Evolutionary conservation across 176 grass and related monocot species (phyloP).

Genomic region (Aegilops sharonensis): DNA sequence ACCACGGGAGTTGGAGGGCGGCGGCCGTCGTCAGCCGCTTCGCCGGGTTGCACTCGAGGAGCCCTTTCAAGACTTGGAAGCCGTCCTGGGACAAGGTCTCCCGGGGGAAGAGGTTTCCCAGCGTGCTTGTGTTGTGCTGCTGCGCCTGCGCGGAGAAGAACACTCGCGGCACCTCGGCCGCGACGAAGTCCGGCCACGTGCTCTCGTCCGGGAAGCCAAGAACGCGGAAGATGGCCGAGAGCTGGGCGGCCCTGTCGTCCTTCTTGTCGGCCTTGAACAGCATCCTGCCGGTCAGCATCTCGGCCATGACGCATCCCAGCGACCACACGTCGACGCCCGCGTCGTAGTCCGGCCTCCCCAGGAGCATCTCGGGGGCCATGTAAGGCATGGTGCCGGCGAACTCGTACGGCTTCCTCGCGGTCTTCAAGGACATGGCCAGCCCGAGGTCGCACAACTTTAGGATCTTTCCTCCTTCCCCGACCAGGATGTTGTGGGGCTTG

Average conservation of each 20-base stretch:
- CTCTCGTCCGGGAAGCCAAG: background rate
- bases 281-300: background rate
- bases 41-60: background rate
- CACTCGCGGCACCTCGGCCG: background rate
- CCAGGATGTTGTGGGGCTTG: background rate
- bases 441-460: background rate
- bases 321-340: background rate
- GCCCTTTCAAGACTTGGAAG: background rate
- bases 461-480: background rate
- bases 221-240: background rate
- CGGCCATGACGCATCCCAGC: background rate
- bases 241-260: background rate
- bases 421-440: background rate
- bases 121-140: background rate
- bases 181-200: background rate
- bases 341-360: background rate
- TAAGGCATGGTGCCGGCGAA: background rate
- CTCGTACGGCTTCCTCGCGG: background rate
- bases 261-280: background rate
- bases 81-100: background rate
- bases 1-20: background rate
- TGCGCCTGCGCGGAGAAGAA: too few species aligned
- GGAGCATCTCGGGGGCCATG: constrained; percentile 4
- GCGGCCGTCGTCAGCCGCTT: background rate
- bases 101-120: background rate